These are phyloP conservation scores for Lasiosphaeria ovina DNA, from an alignment of 495 filamentous ascomycete species.

Conservation along the genomic window DNA sequence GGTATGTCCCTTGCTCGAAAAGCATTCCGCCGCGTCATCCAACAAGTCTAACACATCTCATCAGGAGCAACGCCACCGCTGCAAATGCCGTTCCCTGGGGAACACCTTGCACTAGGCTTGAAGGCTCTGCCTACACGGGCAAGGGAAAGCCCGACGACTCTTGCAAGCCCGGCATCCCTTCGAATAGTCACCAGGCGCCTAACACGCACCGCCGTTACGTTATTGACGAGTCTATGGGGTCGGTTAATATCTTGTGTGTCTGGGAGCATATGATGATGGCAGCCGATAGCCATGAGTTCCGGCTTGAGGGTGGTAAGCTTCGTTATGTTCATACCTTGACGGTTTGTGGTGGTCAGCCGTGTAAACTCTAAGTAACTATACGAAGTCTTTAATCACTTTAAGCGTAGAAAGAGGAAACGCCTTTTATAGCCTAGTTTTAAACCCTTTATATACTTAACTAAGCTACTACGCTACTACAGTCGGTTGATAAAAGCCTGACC, in stretches of 20 bases:
- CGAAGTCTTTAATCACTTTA: too few species aligned
- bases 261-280: conserved; percentile 43
- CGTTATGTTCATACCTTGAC: conserved; percentile 46
- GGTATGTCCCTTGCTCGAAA: conserved; percentile 14
- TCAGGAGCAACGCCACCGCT: conserved; percentile 28
- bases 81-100: conserved; percentile 40
- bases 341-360: conserved; percentile 15
- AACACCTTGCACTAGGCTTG: conserved; percentile 37
- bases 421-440: too few species aligned
- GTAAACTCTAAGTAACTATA: conserved; percentile 8
- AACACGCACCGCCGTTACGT: conserved; percentile 41
- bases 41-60: not conserved
- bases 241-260: conserved; percentile 39
- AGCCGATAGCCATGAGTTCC: conserved; percentile 43
- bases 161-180: conserved; percentile 40
- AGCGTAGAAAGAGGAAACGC: too few species aligned
- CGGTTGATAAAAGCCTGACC: too few species aligned
- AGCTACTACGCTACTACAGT: too few species aligned
- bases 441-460: too few species aligned
- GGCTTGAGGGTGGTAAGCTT: conserved; percentile 42
- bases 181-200: conserved; percentile 38
- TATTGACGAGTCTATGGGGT: conserved; percentile 37
- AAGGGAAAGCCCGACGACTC: conserved; percentile 32
- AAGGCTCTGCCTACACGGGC: conserved; percentile 41
- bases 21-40: too few species aligned